A percentile compares a stretch with the other conserved stretches of the same genome.
phyloP scores from a whole-genome alignment of 352 stramenopile genomes.

The Globisporangium abappressorium region DNA sequence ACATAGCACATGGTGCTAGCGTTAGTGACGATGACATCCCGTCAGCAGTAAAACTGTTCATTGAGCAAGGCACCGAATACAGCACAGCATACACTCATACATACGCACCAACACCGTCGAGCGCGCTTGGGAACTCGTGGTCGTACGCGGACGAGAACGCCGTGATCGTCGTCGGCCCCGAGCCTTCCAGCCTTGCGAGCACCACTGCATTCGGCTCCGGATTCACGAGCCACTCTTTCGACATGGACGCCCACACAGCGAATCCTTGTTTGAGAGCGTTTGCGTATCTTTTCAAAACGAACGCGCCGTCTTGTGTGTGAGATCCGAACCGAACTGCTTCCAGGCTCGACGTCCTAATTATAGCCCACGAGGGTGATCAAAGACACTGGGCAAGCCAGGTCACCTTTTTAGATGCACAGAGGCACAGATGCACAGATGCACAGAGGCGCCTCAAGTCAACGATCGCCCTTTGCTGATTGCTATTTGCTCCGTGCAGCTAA shows the following conservation, averaged over 20 bases:
- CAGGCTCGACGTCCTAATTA: background rate
- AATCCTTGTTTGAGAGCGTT: background rate
- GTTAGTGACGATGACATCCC: background rate
- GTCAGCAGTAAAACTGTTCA: background rate
- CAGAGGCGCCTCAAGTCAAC: background rate
- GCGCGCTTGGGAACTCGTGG: constrained; percentile 47
- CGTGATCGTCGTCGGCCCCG: constrained; percentile 45
- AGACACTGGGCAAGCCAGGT: background rate
- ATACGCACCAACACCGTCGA: constrained; percentile 57
- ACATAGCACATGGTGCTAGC: background rate
- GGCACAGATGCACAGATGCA: background rate
- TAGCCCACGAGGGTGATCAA: background rate
- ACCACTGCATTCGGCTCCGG: constrained; percentile 47
- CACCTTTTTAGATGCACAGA: background rate
- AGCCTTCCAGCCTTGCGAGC: constrained; percentile 47
- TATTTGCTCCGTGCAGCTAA: background rate
- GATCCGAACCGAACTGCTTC: background rate
- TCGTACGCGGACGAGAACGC: constrained; percentile 57
- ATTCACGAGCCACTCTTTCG: constrained; percentile 56
- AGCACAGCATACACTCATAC: background rate
- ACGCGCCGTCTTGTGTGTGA: background rate
- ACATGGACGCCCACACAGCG: constrained; percentile 32
- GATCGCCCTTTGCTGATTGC: background rate
- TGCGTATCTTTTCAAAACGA: constrained; percentile 5
- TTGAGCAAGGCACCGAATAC: background rate